Conservation (phyloP, 257 asterid genomes). For the Leonotis leonurus region DNA sequence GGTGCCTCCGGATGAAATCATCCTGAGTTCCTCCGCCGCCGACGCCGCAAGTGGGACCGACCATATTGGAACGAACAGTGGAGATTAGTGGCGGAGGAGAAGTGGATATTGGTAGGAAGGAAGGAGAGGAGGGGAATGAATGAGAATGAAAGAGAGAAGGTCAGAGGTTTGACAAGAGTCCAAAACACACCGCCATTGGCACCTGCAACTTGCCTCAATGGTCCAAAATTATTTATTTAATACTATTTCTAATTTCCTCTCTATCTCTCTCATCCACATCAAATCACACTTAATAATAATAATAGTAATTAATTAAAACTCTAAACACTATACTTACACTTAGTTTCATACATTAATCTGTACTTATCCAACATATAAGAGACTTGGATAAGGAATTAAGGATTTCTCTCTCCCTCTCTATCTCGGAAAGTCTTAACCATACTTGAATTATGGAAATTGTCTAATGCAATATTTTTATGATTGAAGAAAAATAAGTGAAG, state of each 20-base stretch:
- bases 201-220: slow-evolving; percentile 41
- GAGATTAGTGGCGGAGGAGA: background rate
- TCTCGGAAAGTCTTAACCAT: background rate
- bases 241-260: no score
- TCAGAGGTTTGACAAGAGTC: slow-evolving; percentile 27
- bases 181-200: slow-evolving; percentile 44
- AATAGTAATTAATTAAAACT: no score
- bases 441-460: background rate
- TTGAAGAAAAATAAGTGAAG: background rate
- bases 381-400: no score
- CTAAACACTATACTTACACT: no score
- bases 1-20: slow-evolving; percentile 64
- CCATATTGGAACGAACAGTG: slow-evolving; percentile 25
- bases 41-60: slow-evolving; percentile 27
- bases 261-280: no score
- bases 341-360: no score
- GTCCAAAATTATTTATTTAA: slow-evolving; percentile 24
- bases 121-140: slow-evolving; percentile 27
- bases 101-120: background rate
- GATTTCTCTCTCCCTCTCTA: background rate
- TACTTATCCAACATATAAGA: no score
- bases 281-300: no score
- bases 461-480: background rate
- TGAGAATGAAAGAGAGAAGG: slow-evolving; percentile 37
- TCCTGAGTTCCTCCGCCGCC: slow-evolving; percentile 42